These are phyloP conservation scores for Aspergillus proliferans DNA, from an alignment of 2,329 filamentous ascomycete species.

Conservation along the genomic window DNA sequence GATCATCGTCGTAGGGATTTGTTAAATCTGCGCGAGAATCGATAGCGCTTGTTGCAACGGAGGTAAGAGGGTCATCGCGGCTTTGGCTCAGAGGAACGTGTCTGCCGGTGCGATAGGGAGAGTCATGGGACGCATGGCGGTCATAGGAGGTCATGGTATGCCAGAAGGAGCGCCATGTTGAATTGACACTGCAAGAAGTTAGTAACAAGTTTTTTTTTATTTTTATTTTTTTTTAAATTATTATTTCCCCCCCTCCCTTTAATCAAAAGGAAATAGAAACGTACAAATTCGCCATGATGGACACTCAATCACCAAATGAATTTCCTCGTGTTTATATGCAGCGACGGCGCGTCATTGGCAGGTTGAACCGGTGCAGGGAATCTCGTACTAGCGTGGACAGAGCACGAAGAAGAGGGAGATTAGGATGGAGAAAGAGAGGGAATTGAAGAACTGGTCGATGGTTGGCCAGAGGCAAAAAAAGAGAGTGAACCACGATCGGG, in stretches of 20 bases:
- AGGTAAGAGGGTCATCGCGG: constrained; percentile 75
- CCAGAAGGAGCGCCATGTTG: constrained; percentile 86
- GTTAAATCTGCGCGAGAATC: constrained; percentile 83
- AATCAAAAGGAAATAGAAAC: constrained; percentile 2
- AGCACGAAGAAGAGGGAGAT: neutral
- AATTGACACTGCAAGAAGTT: constrained; percentile 50
- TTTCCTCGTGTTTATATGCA: constrained; percentile 6
- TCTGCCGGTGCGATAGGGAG: constrained; percentile 81
- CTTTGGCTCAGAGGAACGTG: constrained; percentile 83
- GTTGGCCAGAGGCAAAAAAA: neutral
- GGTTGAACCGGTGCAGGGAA: neutral
- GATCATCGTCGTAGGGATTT: constrained; percentile 71
- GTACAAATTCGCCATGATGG: constrained; percentile 17
- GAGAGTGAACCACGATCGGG: constrained; percentile 7
- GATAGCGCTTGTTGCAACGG: constrained; percentile 74
- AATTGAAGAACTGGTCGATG: neutral
- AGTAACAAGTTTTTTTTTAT: neutral
- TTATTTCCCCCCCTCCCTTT: neutral
- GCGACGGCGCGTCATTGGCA: constrained; percentile 12
- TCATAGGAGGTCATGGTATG: constrained; percentile 75
- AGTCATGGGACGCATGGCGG: constrained; percentile 88
- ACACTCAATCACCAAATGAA: constrained; percentile 3
- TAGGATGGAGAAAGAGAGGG: neutral
- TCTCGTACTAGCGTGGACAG: neutral
- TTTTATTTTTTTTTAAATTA: too few relatives aligned